Conservation (phyloP, 495 filamentous ascomycete genomes). For the Daldinia bambusicola region DNA sequence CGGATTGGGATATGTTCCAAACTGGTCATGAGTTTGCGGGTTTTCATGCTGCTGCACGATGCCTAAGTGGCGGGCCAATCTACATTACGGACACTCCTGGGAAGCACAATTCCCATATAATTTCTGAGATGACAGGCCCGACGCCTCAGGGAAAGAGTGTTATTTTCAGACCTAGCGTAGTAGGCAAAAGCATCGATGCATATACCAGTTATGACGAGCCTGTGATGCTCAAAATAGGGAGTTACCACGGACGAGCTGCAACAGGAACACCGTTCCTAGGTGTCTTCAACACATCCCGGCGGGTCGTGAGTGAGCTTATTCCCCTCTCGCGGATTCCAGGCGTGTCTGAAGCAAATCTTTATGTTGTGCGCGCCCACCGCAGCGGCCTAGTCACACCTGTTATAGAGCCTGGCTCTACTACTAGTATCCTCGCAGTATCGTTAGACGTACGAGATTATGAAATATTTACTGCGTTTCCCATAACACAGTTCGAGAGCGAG, state of each 20-base stretch:
- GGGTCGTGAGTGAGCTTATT: slow-evolving; percentile 70
- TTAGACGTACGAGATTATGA: slow-evolving; percentile 77
- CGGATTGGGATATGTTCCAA: slow-evolving; percentile 99
- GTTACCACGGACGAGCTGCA: slow-evolving; percentile 68
- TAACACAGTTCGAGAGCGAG: slow-evolving; percentile 63
- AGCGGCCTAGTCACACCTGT: slow-evolving; percentile 71
- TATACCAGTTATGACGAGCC: slow-evolving; percentile 80
- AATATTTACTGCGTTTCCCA: slow-evolving; percentile 79
- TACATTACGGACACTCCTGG: slow-evolving; percentile 93
- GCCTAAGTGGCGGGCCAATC: slow-evolving; percentile 89
- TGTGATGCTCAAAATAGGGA: slow-evolving; percentile 79
- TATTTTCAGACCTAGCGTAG: slow-evolving; percentile 76
- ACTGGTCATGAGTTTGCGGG: slow-evolving; percentile 77
- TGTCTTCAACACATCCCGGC: slow-evolving; percentile 79
- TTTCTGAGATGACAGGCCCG: slow-evolving; percentile 77
- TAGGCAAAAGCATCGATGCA: slow-evolving; percentile 74
- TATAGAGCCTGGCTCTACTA: slow-evolving; percentile 52
- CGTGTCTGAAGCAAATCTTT: slow-evolving; percentile 62
- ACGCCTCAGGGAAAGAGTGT: slow-evolving; percentile 75
- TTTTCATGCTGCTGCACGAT: slow-evolving; percentile 90
- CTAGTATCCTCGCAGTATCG: slow-evolving; percentile 65
- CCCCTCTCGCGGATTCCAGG: slow-evolving; percentile 78
- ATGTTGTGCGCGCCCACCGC: slow-evolving; percentile 76
- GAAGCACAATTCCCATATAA: slow-evolving; percentile 75
- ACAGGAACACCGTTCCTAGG: slow-evolving; percentile 82